Base-by-base conservation (phyloP, 257 asterid species). In the Apocynum venetum region DNA sequence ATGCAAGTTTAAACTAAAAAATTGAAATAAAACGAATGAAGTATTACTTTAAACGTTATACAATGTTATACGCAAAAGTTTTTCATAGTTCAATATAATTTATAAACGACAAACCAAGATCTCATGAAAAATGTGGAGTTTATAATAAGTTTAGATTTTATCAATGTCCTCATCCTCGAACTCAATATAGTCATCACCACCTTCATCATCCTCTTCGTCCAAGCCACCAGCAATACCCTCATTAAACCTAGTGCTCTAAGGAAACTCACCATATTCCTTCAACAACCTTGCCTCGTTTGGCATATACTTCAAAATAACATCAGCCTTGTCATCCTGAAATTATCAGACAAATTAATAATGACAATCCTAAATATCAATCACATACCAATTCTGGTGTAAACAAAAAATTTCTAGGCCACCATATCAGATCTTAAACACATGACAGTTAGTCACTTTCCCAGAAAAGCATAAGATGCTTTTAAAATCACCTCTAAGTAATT, bases 141-240 rank as follows among this genome's bases (percentile, higher is more conserved):
- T 20, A 41, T 38, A 25, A 75, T 9, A 35, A 47, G 36, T 78
- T 78, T 60, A 80, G 52, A 80, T 80, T 71, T 75, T 80, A 52
- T 80, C 83, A 69, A 80, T 80, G 65, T 80, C 83, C 46, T 80
- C 83, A 9, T 80, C 83, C 76, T 80, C 83, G 20, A 80, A 80
- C 73, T 81, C 84, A 17, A 81, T 81, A 66, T 81, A 81, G 44
- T 76, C 81, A 63, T 81, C 81, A 25, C 53, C 78, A 15, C 68
- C 78, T 15, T 75, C 81, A 4, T 76, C 75, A 40, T 81, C 84
- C 67, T 81, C 84, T 65, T 81, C 84, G 31, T 81, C 75, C 15
- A 76, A 53, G n/a, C 80, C 83, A 9, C 80, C 77, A 38, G 83
- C 81, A 81, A 80, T 76, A 63, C 80, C 80, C 64, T 81, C 84